Evolutionary conservation across 148 eudicot species (phyloP).

Genomic region (Talinum fruticosum): DNA sequence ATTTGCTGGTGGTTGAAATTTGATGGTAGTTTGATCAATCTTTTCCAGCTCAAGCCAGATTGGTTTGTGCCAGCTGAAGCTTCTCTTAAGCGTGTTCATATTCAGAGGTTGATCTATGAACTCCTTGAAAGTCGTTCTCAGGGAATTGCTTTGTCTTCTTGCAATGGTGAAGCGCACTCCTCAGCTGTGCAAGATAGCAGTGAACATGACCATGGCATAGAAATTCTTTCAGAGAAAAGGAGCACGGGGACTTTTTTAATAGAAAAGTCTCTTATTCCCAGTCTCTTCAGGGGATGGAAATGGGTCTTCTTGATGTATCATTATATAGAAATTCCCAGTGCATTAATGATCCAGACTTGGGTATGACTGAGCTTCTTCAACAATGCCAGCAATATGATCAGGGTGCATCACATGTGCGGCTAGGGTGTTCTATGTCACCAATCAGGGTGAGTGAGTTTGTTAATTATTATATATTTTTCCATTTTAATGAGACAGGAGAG

Average conservation of each 20-base stretch:
- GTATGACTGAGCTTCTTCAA: slow-evolving; percentile 45
- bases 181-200: slow-evolving; percentile 25
- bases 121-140: slow-evolving; percentile 47
- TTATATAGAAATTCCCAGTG: slow-evolving; percentile 35
- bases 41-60: slow-evolving; percentile 63
- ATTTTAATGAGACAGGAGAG: neutral
- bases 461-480: neutral
- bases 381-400: slow-evolving; percentile 42
- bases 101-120: slow-evolving; percentile 62
- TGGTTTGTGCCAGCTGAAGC: slow-evolving; percentile 86
- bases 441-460: slow-evolving; percentile 39
- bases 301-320: slow-evolving; percentile 43
- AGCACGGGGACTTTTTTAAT: slow-evolving; percentile 37
- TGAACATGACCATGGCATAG: slow-evolving; percentile 38
- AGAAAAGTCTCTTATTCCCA: slow-evolving; percentile 38
- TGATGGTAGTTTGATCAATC: slow-evolving; percentile 4
- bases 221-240: slow-evolving; percentile 39
- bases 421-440: slow-evolving; percentile 37
- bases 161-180: slow-evolving; percentile 28
- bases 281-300: slow-evolving; percentile 46
- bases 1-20: neutral
- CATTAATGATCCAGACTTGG: slow-evolving; percentile 38
- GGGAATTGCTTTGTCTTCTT: slow-evolving; percentile 36
- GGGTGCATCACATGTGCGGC: slow-evolving; percentile 35
- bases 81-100: slow-evolving; percentile 68